Base-by-base conservation (phyloP, 768 basidiomycete species). In the Boletus vermiculosoides region DNA sequence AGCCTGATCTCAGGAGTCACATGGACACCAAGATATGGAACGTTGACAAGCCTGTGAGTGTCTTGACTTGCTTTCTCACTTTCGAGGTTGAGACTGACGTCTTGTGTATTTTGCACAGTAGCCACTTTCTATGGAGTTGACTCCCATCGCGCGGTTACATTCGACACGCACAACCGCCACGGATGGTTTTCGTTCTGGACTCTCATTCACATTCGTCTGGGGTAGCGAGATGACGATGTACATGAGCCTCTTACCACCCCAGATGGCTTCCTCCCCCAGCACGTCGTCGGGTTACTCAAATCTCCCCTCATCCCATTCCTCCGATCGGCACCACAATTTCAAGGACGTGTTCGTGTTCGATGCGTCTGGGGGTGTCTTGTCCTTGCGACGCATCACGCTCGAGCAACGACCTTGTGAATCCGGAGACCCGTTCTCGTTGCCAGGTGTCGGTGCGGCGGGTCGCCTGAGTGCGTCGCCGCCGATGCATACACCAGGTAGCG, bases 341-440 rank as follows among this genome's bases (percentile, higher is more conserved):
- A 87, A 88, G 66, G 88, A 91, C 55, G 58, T 89, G 4, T 76
- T 90, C 18, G 63, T 90, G 3, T 89, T 91, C 62, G 86, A 90
- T 63, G 82, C 86, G 0, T 70, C 69, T 0, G 81, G 83, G 40
- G 81, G 82, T 0, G 71, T 78, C 4, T 74, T 90, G 23, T 80
- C 81, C 0, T 71, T 90, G 45, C 76, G 84, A 25, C 73, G 87
- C 2, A 68, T 89, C 47, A 70, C 72, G 3, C 55, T 86, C 5
- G 82, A 85, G 36, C 70, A 64, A 47, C 70, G 66, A 15, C 39
- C 62, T 39, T 61, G 55, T 9, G 69, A 70, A 47, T 57, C 46
- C 0, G 63, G n/a, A 2, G 66, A 70, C 9, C 61, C 54, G 46
- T 69, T 62, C 58, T 67, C 64, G 46, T 65, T 90, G 9, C 88